A percentile compares a stretch with the other conserved stretches of the same genome.
These are phyloP conservation scores for Meyerozyma athensensis DNA, from an alignment of 1,139 yeast species.

Conservation along the genomic window DNA sequence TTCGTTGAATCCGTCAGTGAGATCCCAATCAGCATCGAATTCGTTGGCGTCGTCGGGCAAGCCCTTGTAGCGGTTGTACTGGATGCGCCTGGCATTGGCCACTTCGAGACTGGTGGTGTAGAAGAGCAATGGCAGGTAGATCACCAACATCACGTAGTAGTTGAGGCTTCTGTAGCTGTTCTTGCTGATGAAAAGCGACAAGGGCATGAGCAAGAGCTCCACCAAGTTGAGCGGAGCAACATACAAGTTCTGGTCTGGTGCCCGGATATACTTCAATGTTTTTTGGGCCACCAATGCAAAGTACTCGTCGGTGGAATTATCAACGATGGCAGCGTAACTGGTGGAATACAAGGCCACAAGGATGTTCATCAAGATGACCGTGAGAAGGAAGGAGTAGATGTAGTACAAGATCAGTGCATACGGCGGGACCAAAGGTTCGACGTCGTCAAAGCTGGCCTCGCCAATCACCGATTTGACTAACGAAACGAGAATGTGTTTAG, in stretches of 20 bases:
- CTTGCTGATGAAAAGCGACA: constrained; percentile 24
- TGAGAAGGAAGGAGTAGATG: constrained; percentile 67
- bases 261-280: constrained; percentile 77
- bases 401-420: constrained; percentile 77
- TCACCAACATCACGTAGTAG: constrained; percentile 52
- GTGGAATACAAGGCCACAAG: constrained; percentile 81
- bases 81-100: constrained; percentile 61
- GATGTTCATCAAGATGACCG: constrained; percentile 72
- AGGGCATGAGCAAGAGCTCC: constrained; percentile 47
- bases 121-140: constrained; percentile 65
- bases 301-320: constrained; percentile 79
- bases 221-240: constrained; percentile 82
- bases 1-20: constrained; percentile 68
- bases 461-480: constrained; percentile 70
- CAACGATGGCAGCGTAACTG: constrained; percentile 77
- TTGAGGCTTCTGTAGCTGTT: constrained; percentile 34
- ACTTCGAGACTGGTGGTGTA: constrained; percentile 63
- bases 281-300: constrained; percentile 82
- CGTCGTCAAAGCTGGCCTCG: constrained; percentile 66
- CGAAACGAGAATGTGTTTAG: constrained; percentile 57
- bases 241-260: constrained; percentile 82
- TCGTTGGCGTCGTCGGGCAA: constrained; percentile 80
- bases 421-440: constrained; percentile 73
- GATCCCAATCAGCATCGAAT: constrained; percentile 73
- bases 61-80: constrained; percentile 64